Evolutionary conservation across 164 flowering plant species (phyloP).

Genomic region (Dillenia turbinata): DNA sequence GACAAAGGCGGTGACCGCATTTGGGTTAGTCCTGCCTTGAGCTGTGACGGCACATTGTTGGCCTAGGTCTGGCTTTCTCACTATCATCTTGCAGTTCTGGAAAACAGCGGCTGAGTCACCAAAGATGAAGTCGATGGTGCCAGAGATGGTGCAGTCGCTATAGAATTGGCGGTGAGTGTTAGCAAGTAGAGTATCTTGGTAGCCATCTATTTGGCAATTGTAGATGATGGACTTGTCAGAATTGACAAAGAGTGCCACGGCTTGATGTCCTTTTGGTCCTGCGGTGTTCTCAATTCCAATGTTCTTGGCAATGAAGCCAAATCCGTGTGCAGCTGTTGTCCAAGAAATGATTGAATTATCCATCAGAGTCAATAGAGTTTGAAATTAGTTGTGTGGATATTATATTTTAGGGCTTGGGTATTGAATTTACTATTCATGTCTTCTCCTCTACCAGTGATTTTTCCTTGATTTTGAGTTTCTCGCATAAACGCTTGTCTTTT

Average conservation of each 20-base stretch:
- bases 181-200: constrained; percentile 40
- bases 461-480: too few relatives aligned
- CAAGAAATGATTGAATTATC: too few relatives aligned
- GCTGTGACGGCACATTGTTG: constrained; percentile 43
- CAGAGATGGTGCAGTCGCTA: constrained; percentile 27
- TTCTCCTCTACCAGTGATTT: too few relatives aligned
- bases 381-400: too few relatives aligned
- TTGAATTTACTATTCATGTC: too few relatives aligned
- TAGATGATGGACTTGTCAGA: constrained; percentile 43
- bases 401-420: too few relatives aligned
- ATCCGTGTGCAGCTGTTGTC: constrained; percentile 41
- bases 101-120: constrained; percentile 36
- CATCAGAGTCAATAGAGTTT: too few relatives aligned
- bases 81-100: constrained; percentile 30
- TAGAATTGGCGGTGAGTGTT: constrained; percentile 36
- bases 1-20: constrained; percentile 21
- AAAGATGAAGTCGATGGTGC: constrained; percentile 40
- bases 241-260: constrained; percentile 55
- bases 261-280: constrained; percentile 56
- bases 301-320: constrained; percentile 43
- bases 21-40: constrained; percentile 34
- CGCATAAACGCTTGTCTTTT: too few relatives aligned
- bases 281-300: constrained; percentile 64
- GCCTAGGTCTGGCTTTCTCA: constrained; percentile 26
- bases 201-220: constrained; percentile 56